These are phyloP conservation scores for Helotiales sp. DNA, from an alignment of 2,329 filamentous ascomycete species.

Conservation along the genomic window DNA sequence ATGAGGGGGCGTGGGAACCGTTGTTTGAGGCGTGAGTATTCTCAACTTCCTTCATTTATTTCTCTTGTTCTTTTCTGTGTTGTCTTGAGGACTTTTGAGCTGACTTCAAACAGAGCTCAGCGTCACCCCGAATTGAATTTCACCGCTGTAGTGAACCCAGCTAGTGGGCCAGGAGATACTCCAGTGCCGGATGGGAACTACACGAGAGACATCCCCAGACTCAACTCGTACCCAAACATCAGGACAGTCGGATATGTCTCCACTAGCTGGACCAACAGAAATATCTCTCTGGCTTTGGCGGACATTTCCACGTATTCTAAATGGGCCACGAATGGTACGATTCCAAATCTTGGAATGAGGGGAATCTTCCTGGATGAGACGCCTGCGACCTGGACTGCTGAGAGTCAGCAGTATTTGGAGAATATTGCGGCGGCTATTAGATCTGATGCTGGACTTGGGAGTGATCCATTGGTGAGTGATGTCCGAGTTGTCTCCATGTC, in stretches of 20 bases:
- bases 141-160: conserved; percentile 40
- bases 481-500: background rate
- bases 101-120: conserved; percentile 13
- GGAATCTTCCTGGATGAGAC: conserved; percentile 56
- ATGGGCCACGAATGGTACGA: conserved; percentile 47
- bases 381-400: conserved; percentile 45
- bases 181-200: conserved; percentile 44
- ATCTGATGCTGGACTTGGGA: conserved; percentile 42
- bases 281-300: conserved; percentile 40
- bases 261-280: conserved; percentile 43
- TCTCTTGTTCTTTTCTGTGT: background rate
- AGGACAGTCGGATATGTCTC: conserved; percentile 49
- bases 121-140: conserved; percentile 37
- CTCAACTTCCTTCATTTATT: background rate
- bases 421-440: conserved; percentile 44
- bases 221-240: conserved; percentile 48
- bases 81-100: background rate
- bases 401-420: conserved; percentile 43
- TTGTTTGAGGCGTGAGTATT: conserved; percentile 48
- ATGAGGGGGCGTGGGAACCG: conserved; percentile 52
- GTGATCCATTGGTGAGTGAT: conserved; percentile 46
- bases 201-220: conserved; percentile 42
- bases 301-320: conserved; percentile 51
- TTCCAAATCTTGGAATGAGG: conserved; percentile 47
- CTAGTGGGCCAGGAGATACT: conserved; percentile 43